These are phyloP conservation scores for Coemansia sp. DNA, from an alignment of 192 early-diverging fungal species.

Conservation along the genomic window DNA sequence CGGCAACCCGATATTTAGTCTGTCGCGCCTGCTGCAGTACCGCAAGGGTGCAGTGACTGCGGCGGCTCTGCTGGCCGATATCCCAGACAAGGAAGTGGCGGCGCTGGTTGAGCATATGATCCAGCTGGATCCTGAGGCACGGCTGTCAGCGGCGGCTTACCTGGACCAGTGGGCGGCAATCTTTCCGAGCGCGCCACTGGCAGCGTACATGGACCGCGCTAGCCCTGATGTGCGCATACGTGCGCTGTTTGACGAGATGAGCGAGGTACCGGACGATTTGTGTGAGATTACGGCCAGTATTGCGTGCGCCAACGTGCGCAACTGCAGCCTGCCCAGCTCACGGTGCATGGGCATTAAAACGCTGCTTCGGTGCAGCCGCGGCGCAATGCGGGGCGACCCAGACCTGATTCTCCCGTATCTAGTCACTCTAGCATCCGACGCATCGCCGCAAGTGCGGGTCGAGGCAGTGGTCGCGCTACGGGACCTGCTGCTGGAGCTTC, in stretches of 20 bases:
- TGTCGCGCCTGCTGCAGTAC: slow-evolving; percentile 90
- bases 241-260: slow-evolving; percentile 24
- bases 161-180: slow-evolving; percentile 64
- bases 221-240: slow-evolving; percentile 37
- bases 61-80: slow-evolving; percentile 65
- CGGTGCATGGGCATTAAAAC: slow-evolving; percentile 43
- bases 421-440: slow-evolving; percentile 32
- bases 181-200: slow-evolving; percentile 31
- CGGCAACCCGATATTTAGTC: slow-evolving; percentile 83
- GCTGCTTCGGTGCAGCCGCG: slow-evolving; percentile 32
- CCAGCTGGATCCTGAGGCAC: slow-evolving; percentile 69
- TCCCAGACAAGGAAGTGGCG: slow-evolving; percentile 76
- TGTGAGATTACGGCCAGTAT: slow-evolving; percentile 42
- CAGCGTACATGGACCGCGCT: slow-evolving; percentile 39
- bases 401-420: slow-evolving; percentile 42
- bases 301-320: slow-evolving; percentile 41
- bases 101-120: slow-evolving; percentile 84
- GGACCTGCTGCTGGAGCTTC: slow-evolving; percentile 61
- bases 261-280: slow-evolving; percentile 13
- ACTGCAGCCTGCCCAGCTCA: slow-evolving; percentile 33
- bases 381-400: slow-evolving; percentile 29
- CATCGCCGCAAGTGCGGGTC: slow-evolving; percentile 36
- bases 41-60: slow-evolving; percentile 67
- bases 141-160: slow-evolving; percentile 72
- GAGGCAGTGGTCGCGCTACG: slow-evolving; percentile 31